Conservation (phyloP, 1,284 basidiomycete species). For the Sporisorium iseilematis-ciliati region DNA sequence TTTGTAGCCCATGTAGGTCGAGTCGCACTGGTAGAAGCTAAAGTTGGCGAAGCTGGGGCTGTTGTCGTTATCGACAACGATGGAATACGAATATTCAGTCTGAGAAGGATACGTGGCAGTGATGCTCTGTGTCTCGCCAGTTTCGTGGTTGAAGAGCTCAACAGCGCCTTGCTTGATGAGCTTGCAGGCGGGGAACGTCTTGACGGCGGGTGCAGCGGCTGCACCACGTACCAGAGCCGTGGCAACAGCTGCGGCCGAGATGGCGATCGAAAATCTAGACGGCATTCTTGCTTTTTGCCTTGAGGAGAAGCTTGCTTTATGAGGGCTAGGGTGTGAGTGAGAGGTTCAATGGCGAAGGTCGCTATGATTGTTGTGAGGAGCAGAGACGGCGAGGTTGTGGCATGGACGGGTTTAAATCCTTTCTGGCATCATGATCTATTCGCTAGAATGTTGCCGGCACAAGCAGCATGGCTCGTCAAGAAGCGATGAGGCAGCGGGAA, state of each 20-base stretch:
- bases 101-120: not conserved
- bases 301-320: too few species aligned
- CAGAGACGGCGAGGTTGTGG: too few species aligned
- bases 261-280: constrained; percentile 1
- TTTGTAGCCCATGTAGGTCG: constrained; percentile 17
- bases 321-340: too few species aligned
- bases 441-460: too few species aligned
- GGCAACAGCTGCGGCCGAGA: not conserved
- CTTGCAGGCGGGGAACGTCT: constrained; percentile 10
- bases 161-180: constrained; percentile 10
- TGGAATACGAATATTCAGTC: not conserved
- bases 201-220: constrained; percentile 8
- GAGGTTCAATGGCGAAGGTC: too few species aligned
- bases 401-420: too few species aligned
- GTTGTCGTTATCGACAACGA: constrained; percentile 5
- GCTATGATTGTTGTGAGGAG: too few species aligned
- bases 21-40: constrained; percentile 22
- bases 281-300: constrained; percentile 4
- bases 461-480: too few species aligned
- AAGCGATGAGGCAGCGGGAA: too few species aligned
- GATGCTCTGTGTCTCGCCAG: constrained; percentile 4
- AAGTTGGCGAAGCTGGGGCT: not conserved
- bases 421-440: too few species aligned
- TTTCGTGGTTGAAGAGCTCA: constrained; percentile 14
- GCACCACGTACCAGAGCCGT: not conserved